Percentiles rank a stretch among this genome's conserved stretches.
phyloP scores from a whole-genome alignment of 768 basidiomycete genomes.

The Lentinus brumalis region DNA sequence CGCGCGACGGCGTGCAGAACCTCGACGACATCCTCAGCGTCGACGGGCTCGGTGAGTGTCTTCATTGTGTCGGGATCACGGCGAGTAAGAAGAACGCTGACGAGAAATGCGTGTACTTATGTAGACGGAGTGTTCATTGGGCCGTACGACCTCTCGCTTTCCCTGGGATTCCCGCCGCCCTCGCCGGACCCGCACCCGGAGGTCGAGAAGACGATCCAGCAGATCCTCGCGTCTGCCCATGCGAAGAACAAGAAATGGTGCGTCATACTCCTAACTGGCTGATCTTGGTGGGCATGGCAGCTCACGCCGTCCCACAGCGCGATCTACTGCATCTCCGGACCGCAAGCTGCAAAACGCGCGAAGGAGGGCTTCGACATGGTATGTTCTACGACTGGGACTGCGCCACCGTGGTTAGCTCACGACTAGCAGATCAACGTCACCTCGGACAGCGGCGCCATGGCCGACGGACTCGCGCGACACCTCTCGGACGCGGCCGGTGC shows the following conservation, averaged over 20 bases:
- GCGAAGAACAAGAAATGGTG: constrained; percentile 66
- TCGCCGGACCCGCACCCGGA: constrained; percentile 66
- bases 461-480: constrained; percentile 30
- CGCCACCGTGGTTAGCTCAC: no score
- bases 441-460: constrained; percentile 46
- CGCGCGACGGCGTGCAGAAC: constrained; percentile 40
- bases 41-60: constrained; percentile 36
- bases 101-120: no score
- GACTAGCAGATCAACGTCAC: constrained; percentile 49
- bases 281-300: background rate
- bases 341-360: constrained; percentile 45
- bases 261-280: constrained; percentile 1
- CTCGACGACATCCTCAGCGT: constrained; percentile 42
- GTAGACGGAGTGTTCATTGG: constrained; percentile 62
- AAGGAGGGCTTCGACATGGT: constrained; percentile 56
- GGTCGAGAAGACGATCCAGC: constrained; percentile 60
- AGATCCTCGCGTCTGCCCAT: constrained; percentile 52
- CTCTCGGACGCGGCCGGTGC: constrained; percentile 25
- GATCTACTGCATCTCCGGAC: constrained; percentile 49
- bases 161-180: constrained; percentile 60
- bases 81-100: constrained; percentile 12
- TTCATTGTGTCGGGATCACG: background rate
- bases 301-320: constrained; percentile 35
- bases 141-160: constrained; percentile 68
- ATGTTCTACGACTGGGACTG: background rate